Percentiles rank a stretch among this genome's conserved stretches.
phyloP scores from a whole-genome alignment of 2,329 filamentous ascomycete genomes.

The Paecilomyces variotii region DNA sequence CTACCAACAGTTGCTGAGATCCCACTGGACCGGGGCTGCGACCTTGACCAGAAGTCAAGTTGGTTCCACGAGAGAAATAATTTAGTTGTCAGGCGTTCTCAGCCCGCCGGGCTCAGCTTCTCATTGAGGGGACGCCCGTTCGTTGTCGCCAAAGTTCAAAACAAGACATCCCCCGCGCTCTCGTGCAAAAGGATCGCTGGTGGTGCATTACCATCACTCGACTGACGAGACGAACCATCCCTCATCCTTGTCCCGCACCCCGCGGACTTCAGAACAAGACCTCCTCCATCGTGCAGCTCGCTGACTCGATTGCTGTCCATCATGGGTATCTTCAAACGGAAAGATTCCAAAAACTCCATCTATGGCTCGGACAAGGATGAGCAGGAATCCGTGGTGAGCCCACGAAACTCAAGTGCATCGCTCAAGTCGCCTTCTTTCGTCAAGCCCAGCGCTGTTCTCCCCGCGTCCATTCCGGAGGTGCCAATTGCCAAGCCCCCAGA shows the following conservation, averaged over 20 bases:
- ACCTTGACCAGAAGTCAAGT: not conserved
- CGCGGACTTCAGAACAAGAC: not conserved
- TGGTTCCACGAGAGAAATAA: not conserved
- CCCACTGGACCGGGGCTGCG: not conserved
- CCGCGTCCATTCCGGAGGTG: slow-evolving; percentile 59
- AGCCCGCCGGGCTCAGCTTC: not conserved
- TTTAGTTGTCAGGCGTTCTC: not conserved
- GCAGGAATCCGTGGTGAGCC: slow-evolving; percentile 32
- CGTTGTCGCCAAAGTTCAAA: not conserved
- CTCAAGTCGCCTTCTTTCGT: slow-evolving; percentile 43
- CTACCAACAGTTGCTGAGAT: not conserved
- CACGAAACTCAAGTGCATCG: slow-evolving; percentile 38
- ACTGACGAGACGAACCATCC: not conserved
- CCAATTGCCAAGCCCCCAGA: slow-evolving; percentile 79
- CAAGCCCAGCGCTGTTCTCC: slow-evolving; percentile 35
- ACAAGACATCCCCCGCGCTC: not conserved
- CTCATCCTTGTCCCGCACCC: not conserved
- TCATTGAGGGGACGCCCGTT: not conserved
- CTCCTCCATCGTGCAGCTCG: not conserved
- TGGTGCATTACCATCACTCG: not conserved
- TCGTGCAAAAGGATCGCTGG: not conserved
- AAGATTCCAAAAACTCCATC: slow-evolving; percentile 33
- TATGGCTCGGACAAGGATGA: slow-evolving; percentile 30
- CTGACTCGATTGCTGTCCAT: slow-evolving; percentile 3
- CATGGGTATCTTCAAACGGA: slow-evolving; percentile 42